Evolutionary conservation across 768 basidiomycete genomes (phyloP).

Genomic region (Russula olivacea): DNA sequence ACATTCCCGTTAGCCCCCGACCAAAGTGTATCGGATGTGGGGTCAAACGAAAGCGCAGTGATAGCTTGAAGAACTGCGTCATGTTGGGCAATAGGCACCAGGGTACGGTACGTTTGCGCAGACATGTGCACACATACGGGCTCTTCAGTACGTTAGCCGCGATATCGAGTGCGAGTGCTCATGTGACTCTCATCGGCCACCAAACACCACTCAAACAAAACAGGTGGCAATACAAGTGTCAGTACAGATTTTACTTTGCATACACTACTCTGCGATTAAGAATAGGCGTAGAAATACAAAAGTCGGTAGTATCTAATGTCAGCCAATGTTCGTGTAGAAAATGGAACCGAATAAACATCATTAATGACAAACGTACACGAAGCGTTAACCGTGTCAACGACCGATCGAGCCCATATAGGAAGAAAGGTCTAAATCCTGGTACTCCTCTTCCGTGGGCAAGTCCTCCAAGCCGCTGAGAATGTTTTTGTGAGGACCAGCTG

Average conservation of each 20-base stretch:
- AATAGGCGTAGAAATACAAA: conserved; percentile 23
- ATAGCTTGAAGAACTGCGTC: conserved; percentile 43
- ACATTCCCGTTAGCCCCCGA: conserved; percentile 72
- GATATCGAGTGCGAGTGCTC: neutral
- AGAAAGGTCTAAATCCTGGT: conserved; percentile 77
- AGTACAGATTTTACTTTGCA: conserved; percentile 16
- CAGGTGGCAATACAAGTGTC: neutral
- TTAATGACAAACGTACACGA: conserved; percentile 27
- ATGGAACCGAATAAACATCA: conserved; percentile 26
- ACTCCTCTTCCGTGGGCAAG: conserved; percentile 88
- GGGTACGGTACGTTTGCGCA: conserved; percentile 26
- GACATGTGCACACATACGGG: conserved; percentile 16
- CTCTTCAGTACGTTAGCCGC: neutral
- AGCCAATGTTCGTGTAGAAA: conserved; percentile 16
- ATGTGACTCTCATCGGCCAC: no score
- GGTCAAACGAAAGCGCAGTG: conserved; percentile 82
- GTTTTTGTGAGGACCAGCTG: conserved; percentile 70
- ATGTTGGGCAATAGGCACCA: conserved; percentile 26
- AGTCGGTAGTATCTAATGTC: conserved; percentile 14
- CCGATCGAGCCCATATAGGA: conserved; percentile 85
- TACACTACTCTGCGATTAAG: conserved; percentile 24
- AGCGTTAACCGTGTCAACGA: conserved; percentile 38
- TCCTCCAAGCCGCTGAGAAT: conserved; percentile 87
- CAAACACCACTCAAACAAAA: neutral
- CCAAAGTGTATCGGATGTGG: conserved; percentile 88